Evolutionary conservation across 2,329 filamentous ascomycete species (phyloP), one percentile per base, ranked within the genome.

Genomic region (Spiromastix sp.): DNA sequence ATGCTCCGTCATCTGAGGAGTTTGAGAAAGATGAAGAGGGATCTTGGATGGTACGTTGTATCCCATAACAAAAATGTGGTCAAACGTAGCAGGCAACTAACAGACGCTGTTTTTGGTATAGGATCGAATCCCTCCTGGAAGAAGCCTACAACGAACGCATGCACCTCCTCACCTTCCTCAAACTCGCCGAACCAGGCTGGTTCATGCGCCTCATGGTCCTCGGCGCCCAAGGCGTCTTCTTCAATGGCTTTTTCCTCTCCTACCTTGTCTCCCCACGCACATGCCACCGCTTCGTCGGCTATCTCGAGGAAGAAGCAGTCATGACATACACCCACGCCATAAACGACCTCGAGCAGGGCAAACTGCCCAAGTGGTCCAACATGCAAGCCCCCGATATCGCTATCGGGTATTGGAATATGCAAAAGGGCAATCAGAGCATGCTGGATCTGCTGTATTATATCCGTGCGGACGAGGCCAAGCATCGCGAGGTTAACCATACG

Each of bases 221-320:
- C 25, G 85, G 79, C 8, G 87, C 89, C 0, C 89, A 96, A 59
- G 91, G 89, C 25, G 84, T 96, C 48, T 96, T 93, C 70, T 95
- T 93, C 73, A 98, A 98, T 63, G 74, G 77, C 44, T 75, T 96
- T 56, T 96, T 98, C 70, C 41, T 94, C 42, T 72, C 81, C 30
- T 96, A 96, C 62, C 77, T 98, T 21, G 52, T 94, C 41, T 85
- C 81, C 1, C 89, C 91, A 5, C 77, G 79, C 42, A 89, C 85
- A 43, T 89, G 84, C 52, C 91, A 98, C 60, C 81, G 91, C 29
- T 96, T 98, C 59, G 87, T 96, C 35, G 91, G 87, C 2, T 96
- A 96, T 50, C 76, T 98, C 9, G 91, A 98, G 60, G 91, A 98
- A 58, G 91, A 98, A 60, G 91, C 91, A 6, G 89, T 96, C 2